A percentile compares a stretch with the other conserved stretches of the same genome.
Conservation (phyloP, 2,329 filamentous ascomycete genomes). For the Lecanicillium sp. region DNA sequence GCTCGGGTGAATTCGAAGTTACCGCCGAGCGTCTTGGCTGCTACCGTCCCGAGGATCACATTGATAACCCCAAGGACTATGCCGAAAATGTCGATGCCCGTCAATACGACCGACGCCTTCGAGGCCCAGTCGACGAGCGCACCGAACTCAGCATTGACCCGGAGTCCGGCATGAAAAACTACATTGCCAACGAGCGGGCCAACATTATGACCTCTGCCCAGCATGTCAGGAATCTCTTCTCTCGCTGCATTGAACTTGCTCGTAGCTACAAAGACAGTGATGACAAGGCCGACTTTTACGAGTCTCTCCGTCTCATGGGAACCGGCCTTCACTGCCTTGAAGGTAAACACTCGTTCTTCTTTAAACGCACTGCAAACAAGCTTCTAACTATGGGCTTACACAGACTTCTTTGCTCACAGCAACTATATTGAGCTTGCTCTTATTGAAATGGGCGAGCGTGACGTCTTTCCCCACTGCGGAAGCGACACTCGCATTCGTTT, state of each 20-base stretch:
- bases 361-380: not conserved
- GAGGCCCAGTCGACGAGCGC: slow-evolving; percentile 71
- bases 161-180: slow-evolving; percentile 77
- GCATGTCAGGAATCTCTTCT: slow-evolving; percentile 67
- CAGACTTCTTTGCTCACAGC: slow-evolving; percentile 85
- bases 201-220: slow-evolving; percentile 75
- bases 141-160: slow-evolving; percentile 73
- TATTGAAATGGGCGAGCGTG: slow-evolving; percentile 69
- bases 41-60: slow-evolving; percentile 64
- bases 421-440: slow-evolving; percentile 78
- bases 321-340: slow-evolving; percentile 87
- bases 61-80: slow-evolving; percentile 76
- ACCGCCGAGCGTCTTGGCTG: slow-evolving; percentile 68
- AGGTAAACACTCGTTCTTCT: slow-evolving; percentile 31
- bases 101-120: slow-evolving; percentile 70
- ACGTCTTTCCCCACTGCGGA: slow-evolving; percentile 86
- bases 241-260: slow-evolving; percentile 68
- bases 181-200: slow-evolving; percentile 77
- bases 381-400: slow-evolving; percentile 8
- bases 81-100: slow-evolving; percentile 82
- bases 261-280: slow-evolving; percentile 55
- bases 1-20: slow-evolving; percentile 72
- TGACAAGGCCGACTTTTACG: slow-evolving; percentile 67
- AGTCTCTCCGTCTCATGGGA: slow-evolving; percentile 77
- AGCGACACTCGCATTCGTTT: slow-evolving; percentile 62